Conservation (phyloP, 2,329 filamentous ascomycete species). For the Colletotrichum sansevieriae region DNA sequence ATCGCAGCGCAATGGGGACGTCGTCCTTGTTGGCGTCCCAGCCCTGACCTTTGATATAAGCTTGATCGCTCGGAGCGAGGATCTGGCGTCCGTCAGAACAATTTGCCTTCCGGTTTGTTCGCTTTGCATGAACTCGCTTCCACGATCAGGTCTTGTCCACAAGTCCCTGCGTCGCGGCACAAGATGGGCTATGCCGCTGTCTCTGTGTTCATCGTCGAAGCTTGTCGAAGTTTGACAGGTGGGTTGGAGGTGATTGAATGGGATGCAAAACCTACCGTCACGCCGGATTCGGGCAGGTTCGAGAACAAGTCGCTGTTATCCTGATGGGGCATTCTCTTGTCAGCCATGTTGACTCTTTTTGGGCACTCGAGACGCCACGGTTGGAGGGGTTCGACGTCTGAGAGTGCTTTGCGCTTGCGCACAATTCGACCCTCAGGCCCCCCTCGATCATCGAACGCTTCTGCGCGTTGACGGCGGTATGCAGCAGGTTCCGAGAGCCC, state of each 20-base stretch:
- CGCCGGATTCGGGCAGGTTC: constrained; percentile 58
- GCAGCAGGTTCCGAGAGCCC: not conserved
- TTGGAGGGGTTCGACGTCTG: not conserved
- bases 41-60: constrained; percentile 58
- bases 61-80: constrained; percentile 69
- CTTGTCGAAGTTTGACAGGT: constrained; percentile 13
- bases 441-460: not conserved
- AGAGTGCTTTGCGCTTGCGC: constrained; percentile 31
- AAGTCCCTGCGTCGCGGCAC: constrained; percentile 12
- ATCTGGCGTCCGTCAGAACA: constrained; percentile 50
- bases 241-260: no score
- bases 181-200: constrained; percentile 1
- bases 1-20: constrained; percentile 63
- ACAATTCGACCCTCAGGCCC: constrained; percentile 23
- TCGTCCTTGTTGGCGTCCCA: constrained; percentile 58
- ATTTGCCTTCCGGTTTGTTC: not conserved
- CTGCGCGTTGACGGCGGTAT: not conserved
- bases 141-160: not conserved
- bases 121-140: constrained; percentile 4
- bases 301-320: constrained; percentile 60
- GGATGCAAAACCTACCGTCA: constrained; percentile 54
- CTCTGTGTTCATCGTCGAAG: constrained; percentile 3
- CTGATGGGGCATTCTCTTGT: constrained; percentile 37
- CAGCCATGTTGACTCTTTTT: not conserved
- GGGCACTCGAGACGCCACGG: not conserved